phyloP scores from a whole-genome alignment of 75 land plant species.

The Picea glauca region DNA sequence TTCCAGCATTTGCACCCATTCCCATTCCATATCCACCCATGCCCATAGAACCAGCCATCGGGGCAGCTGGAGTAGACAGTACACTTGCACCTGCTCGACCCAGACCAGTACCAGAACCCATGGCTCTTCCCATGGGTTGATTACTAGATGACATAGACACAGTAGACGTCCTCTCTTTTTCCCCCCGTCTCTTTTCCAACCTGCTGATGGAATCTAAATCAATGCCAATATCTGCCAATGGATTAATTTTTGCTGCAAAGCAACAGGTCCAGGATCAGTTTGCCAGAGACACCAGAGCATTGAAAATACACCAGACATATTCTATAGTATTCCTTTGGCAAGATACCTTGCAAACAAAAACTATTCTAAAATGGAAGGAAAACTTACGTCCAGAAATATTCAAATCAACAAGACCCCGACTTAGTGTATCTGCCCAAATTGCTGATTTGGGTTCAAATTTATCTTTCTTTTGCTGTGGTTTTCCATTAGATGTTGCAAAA shows the following conservation, averaged over 20 bases:
- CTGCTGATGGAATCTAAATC: constrained; percentile 79
- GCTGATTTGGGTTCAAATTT: constrained; percentile 73
- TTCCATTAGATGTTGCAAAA: not conserved
- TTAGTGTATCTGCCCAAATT: constrained; percentile 87
- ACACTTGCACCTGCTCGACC: constrained; percentile 81
- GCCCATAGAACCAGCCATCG: constrained; percentile 28
- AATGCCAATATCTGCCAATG: constrained; percentile 84
- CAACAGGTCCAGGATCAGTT: constrained; percentile 6
- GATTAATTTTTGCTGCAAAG: constrained; percentile 78
- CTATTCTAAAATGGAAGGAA: not conserved
- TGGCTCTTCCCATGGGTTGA: constrained; percentile 82
- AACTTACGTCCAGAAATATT: constrained; percentile 84
- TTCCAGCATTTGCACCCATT: constrained; percentile 30
- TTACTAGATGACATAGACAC: constrained; percentile 29
- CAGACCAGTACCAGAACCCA: constrained; percentile 97
- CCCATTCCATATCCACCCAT: constrained; percentile 26
- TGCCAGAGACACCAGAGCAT: not conserved
- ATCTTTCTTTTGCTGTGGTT: constrained; percentile 21
- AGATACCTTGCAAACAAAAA: not conserved
- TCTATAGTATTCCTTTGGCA: not conserved
- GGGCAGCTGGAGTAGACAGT: constrained; percentile 56
- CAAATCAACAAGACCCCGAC: constrained; percentile 73
- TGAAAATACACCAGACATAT: not conserved
- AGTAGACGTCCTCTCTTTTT: constrained; percentile 35
- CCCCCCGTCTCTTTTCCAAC: constrained; percentile 54